Percentiles rank a stretch among this genome's conserved stretches.
These are phyloP conservation scores for Linum trigynum DNA, from an alignment of 345 rosid species.

Conservation along the genomic window DNA sequence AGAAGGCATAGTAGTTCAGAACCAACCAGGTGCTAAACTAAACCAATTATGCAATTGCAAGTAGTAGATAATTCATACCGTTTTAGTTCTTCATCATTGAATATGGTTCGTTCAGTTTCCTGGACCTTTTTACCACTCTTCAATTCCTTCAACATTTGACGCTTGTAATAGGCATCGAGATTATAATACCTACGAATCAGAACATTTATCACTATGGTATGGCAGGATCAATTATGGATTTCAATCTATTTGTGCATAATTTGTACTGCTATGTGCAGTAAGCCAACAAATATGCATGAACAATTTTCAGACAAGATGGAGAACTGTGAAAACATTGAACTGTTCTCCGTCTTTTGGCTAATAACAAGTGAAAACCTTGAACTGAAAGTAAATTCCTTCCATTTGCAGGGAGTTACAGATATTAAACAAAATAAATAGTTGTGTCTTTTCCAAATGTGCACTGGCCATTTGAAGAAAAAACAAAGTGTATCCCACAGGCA, in stretches of 20 bases:
- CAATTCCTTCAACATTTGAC: slow-evolving; percentile 56
- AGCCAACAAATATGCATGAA: background rate
- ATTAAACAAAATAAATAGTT: background rate
- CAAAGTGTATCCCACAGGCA: background rate
- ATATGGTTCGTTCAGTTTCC: slow-evolving; percentile 63
- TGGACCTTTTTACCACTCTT: slow-evolving; percentile 62
- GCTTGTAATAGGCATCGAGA: slow-evolving; percentile 78
- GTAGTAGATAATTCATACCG: slow-evolving; percentile 38
- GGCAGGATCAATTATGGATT: background rate
- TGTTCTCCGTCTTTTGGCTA: too few species aligned
- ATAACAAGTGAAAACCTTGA: background rate
- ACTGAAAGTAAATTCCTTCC: background rate
- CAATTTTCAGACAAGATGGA: background rate
- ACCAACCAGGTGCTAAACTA: too few species aligned
- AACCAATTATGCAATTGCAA: background rate
- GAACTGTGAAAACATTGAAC: background rate
- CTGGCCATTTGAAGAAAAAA: background rate
- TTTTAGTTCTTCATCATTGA: slow-evolving; percentile 90
- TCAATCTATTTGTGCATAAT: too few species aligned
- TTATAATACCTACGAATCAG: slow-evolving; percentile 56
- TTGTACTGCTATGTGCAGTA: background rate
- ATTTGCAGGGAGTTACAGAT: background rate
- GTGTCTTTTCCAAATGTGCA: background rate
- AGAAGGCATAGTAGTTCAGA: too few species aligned
- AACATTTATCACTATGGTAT: background rate